A percentile compares a stretch with the other conserved stretches of the same genome.
Evolutionary conservation across 768 basidiomycete species (phyloP).

Genomic region (Vishniacozyma victoriae): DNA sequence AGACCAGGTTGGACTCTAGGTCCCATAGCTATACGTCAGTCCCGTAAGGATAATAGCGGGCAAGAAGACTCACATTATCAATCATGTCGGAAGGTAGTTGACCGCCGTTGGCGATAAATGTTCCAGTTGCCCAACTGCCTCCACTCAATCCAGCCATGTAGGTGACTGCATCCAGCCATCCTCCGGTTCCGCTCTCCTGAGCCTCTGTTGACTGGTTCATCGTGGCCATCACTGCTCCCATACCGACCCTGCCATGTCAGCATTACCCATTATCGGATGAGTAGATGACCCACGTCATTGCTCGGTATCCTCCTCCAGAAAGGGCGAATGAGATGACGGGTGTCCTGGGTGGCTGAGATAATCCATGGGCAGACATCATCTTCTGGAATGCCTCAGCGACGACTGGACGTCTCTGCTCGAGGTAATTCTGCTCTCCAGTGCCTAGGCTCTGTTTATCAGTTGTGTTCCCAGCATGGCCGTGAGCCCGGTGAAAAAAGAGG

Average conservation of each 20-base stretch:
- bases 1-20: constrained; percentile 41
- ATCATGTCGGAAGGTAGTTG: constrained; percentile 33
- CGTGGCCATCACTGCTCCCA: constrained; percentile 43
- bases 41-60: neutral
- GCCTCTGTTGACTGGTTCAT: constrained; percentile 59
- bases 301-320: constrained; percentile 65
- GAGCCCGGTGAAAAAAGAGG: neutral
- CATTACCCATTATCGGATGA: neutral
- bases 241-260: constrained; percentile 14
- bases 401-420: constrained; percentile 13
- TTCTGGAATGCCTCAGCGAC: constrained; percentile 23
- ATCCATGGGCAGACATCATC: constrained; percentile 15
- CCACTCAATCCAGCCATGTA: constrained; percentile 59
- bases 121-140: constrained; percentile 48
- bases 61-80: constrained; percentile 29
- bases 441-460: constrained; percentile 10
- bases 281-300: constrained; percentile 58
- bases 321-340: constrained; percentile 52
- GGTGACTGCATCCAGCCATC: constrained; percentile 63
- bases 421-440: constrained; percentile 25
- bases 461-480: neutral
- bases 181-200: constrained; percentile 56
- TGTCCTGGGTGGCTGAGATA: constrained; percentile 32
- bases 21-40: constrained; percentile 38
- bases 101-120: constrained; percentile 50